Base-by-base conservation (phyloP, 176 grass and related monocot genomes). In the Eragrostis curvula region DNA sequence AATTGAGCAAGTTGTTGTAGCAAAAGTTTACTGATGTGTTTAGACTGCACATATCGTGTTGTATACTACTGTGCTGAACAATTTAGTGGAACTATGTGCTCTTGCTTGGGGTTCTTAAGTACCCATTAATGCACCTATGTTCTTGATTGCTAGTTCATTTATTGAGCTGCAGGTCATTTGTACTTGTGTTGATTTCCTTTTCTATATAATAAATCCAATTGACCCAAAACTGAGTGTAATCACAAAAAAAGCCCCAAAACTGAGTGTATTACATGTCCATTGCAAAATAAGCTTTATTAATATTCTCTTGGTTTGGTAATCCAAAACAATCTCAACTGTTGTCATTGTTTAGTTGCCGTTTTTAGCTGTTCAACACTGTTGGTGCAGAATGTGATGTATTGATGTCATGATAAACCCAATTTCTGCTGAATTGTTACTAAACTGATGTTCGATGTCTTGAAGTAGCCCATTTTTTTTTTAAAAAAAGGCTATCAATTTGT, bases 1-100 rank as follows among this genome's bases (percentile, higher is more conserved):
- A 65, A 69, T 49, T 56, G 28, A 62, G 18, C 25, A 68, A 85
- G 52, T 70, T 84, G 25, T 30, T 50, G 68, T 79, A 15, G 36
- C 36, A 75, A 30, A 68, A 39, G 53, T 61, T 76, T 81, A 60
- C 30, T 36, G 2, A 51, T 69, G 17, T 80, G 24, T 23, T 48
- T 59, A 69, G 13, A 23, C 28, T 72, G 32, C 30, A 5, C 21
- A 75, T 32, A n/a, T 18, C 1, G 24, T 74, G 25, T 32, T 49
- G 43, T 23, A 73, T 59, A 49, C 24, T 48, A 58, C 11, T 66
- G 15, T 42, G 66, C 21, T 61, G 20, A 69, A 77, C 42, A 41
- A 5, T 74, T 78, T 11, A 27, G 4, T 59, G 16, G 48, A 77
- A 77, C 46, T 28, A 59, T 44, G 32, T 50, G 16, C 9, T 39